Percentiles rank a stretch among this genome's conserved stretches.
Conservation (phyloP, 2,329 filamentous ascomycete species). For the Akanthomyces muscarius region DNA sequence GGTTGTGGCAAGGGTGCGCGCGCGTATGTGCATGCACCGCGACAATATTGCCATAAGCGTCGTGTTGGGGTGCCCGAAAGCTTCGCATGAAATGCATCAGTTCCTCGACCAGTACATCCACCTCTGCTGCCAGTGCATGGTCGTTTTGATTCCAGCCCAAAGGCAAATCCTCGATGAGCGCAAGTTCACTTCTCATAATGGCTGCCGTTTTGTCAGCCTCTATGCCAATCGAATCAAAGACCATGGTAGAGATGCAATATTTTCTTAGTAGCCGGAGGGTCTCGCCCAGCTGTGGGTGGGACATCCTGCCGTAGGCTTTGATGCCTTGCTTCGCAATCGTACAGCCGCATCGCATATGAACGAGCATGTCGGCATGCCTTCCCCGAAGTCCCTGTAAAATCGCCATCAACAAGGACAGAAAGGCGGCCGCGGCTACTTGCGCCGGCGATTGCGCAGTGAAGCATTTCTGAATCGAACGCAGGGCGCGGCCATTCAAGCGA, state of each 20-base stretch:
- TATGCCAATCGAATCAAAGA: background rate
- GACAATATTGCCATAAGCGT: background rate
- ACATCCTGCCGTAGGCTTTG: too few species aligned
- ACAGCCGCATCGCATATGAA: background rate
- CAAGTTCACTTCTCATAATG: background rate
- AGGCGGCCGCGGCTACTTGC: background rate
- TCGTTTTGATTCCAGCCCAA: background rate
- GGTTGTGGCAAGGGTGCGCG: background rate
- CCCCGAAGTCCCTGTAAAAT: background rate
- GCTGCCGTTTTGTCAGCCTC: background rate
- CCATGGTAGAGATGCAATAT: conserved; percentile 2
- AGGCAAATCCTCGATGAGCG: background rate
- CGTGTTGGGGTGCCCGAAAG: background rate
- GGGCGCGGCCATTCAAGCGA: background rate
- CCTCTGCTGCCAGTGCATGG: background rate
- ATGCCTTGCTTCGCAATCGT: background rate
- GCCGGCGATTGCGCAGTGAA: background rate
- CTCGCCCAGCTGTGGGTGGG: background rate
- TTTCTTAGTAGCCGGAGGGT: background rate
- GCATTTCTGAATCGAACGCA: background rate
- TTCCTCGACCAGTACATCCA: background rate
- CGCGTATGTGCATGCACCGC: background rate
- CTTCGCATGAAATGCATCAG: background rate
- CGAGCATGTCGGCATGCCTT: background rate
- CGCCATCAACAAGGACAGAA: background rate